Evolutionary conservation across 2,329 filamentous ascomycete genomes (phyloP).

Genomic region (Proliferodiscus dingleyae): DNA sequence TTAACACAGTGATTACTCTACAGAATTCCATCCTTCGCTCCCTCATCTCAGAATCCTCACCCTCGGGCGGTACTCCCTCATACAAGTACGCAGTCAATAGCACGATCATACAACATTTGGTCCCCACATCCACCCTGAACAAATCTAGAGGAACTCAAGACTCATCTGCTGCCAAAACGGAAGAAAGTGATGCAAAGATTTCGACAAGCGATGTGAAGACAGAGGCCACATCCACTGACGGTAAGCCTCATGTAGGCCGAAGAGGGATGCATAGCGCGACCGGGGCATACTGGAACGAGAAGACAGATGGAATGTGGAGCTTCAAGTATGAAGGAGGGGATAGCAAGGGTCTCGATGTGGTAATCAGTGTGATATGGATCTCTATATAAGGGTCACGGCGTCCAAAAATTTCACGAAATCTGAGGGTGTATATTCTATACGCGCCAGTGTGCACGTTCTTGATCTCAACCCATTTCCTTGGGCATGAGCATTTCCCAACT

Average conservation of each 20-base stretch:
- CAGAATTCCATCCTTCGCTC: slow-evolving; percentile 73
- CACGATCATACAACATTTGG: slow-evolving; percentile 93
- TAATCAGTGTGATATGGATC: slow-evolving; percentile 75
- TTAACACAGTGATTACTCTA: slow-evolving; percentile 10
- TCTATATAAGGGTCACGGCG: slow-evolving; percentile 17
- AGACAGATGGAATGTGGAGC: slow-evolving; percentile 85
- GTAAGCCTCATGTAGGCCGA: slow-evolving; percentile 70
- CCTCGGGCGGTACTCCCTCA: slow-evolving; percentile 52
- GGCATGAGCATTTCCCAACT: not conserved
- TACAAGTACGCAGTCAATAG: slow-evolving; percentile 98
- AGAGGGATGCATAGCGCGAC: slow-evolving; percentile 87
- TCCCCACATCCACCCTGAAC: slow-evolving; percentile 60
- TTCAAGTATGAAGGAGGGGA: slow-evolving; percentile 75
- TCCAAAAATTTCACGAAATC: not conserved
- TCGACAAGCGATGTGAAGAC: slow-evolving; percentile 47
- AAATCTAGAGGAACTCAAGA: slow-evolving; percentile 47
- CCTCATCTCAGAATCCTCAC: slow-evolving; percentile 69
- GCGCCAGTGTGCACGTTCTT: not conserved
- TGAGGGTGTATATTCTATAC: not conserved
- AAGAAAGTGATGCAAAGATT: slow-evolving; percentile 43
- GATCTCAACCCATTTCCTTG: not conserved
- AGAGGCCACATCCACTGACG: slow-evolving; percentile 49
- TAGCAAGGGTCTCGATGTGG: slow-evolving; percentile 62
- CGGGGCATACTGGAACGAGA: slow-evolving; percentile 85
- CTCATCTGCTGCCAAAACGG: slow-evolving; percentile 32